These are phyloP conservation scores for Geotrichum restrictum DNA, from an alignment of 1,139 yeast species.

Conservation along the genomic window DNA sequence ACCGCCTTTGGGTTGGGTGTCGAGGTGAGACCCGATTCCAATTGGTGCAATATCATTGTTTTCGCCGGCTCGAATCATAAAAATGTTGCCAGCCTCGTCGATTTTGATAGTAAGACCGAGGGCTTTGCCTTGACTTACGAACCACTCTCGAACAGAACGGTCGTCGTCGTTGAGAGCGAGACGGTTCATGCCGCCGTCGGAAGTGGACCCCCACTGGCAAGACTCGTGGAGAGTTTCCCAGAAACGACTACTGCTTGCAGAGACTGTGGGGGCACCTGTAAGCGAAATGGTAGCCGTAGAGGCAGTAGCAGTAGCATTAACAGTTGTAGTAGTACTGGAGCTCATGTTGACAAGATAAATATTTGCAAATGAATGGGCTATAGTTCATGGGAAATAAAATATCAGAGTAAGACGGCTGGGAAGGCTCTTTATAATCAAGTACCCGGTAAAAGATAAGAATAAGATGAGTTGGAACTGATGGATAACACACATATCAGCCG, in stretches of 20 bases:
- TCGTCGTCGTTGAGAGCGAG: slow-evolving; percentile 60
- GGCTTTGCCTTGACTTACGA: slow-evolving; percentile 47
- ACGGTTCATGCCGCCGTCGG: slow-evolving; percentile 57
- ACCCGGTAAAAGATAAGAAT: no score
- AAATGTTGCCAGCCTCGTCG: slow-evolving; percentile 65
- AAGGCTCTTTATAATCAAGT: no score
- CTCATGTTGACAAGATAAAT: background rate
- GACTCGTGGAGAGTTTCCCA: slow-evolving; percentile 59
- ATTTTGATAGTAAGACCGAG: slow-evolving; percentile 57
- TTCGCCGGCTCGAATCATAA: slow-evolving; percentile 59
- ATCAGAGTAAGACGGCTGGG: no score
- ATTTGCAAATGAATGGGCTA: no score
- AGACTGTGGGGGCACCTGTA: background rate
- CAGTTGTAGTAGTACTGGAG: slow-evolving; percentile 7
- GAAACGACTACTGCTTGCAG: slow-evolving; percentile 43
- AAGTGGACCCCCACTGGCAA: slow-evolving; percentile 60
- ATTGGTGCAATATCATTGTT: slow-evolving; percentile 50
- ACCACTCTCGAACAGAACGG: slow-evolving; percentile 66
- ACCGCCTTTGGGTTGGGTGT: slow-evolving; percentile 79
- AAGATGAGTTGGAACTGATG: no score
- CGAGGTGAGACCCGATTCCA: slow-evolving; percentile 70
- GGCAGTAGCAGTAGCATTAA: no score
- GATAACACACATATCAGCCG: no score
- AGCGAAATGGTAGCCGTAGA: background rate
- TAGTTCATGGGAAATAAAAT: no score